phyloP scores from a whole-genome alignment of 148 eudicot species.

The Cornus controversa region DNA sequence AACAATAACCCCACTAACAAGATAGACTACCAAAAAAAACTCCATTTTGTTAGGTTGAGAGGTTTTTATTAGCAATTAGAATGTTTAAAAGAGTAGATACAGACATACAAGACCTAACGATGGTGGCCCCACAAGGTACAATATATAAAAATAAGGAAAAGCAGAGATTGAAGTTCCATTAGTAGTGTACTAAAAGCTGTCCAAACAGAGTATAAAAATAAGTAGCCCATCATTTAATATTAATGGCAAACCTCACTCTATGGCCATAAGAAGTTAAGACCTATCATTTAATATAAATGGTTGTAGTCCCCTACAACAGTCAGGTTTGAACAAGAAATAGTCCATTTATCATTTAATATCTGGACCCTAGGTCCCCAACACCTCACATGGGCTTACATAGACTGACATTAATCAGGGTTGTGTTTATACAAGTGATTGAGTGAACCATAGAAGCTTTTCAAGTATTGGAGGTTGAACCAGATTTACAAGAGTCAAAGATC shows the following conservation, averaged over 20 bases:
- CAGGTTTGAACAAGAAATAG: constrained; percentile 19
- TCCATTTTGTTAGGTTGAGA: background rate
- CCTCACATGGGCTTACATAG: constrained; percentile 34
- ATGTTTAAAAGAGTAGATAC: background rate
- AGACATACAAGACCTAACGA: background rate
- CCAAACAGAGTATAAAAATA: background rate
- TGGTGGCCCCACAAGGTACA: background rate
- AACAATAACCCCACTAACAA: constrained; percentile 3
- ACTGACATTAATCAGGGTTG: constrained; percentile 16
- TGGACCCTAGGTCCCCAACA: constrained; percentile 20
- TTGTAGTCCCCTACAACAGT: constrained; percentile 16
- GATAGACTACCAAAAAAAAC: background rate
- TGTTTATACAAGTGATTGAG: constrained; percentile 10
- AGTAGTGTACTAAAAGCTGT: background rate
- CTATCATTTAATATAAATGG: constrained; percentile 7
- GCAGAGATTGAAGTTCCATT: background rate
- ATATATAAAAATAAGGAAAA: constrained; percentile 3
- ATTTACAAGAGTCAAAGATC: constrained; percentile 24
- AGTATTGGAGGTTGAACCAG: background rate
- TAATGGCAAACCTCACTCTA: constrained; percentile 1
- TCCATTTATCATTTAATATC: constrained; percentile 27
- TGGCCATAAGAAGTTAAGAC: constrained; percentile 9
- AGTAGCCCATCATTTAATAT: background rate
- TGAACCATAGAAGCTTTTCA: background rate
- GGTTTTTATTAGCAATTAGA: background rate